Conservation (phyloP, 306 rosid species). For the Cucumis cinereus region DNA sequence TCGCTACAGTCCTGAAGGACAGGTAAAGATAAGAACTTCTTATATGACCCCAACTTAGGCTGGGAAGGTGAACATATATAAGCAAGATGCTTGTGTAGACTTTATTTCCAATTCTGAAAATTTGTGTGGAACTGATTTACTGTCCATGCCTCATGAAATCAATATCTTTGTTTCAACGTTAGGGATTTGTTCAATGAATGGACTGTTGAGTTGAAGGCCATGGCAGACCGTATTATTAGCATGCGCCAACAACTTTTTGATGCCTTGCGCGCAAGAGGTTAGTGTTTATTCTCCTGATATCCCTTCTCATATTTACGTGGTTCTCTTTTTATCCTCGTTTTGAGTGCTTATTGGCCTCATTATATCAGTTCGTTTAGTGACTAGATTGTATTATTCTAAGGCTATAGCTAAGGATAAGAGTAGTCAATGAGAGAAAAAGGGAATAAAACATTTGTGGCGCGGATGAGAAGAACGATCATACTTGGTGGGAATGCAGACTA, state of each 20-base stretch:
- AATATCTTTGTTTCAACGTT: neutral
- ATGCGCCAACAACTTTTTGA: slow-evolving; percentile 92
- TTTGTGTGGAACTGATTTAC: neutral
- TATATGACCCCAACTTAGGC: neutral
- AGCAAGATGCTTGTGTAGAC: neutral
- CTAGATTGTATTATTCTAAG: neutral
- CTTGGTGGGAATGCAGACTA: neutral
- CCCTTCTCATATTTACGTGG: neutral
- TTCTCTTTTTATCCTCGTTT: neutral
- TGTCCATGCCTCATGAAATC: neutral
- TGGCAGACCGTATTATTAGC: slow-evolving; percentile 94
- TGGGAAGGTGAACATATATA: neutral
- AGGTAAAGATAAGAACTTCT: slow-evolving; percentile 29
- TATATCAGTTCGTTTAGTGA: neutral
- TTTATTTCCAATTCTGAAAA: neutral
- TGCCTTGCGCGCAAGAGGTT: slow-evolving; percentile 68
- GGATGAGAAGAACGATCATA: neutral
- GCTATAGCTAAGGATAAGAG: neutral
- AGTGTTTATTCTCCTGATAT: slow-evolving; percentile 7
- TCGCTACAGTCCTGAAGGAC: slow-evolving; percentile 82
- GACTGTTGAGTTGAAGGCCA: slow-evolving; percentile 92
- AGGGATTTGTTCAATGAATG: slow-evolving; percentile 79
- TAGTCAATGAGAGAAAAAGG: neutral
- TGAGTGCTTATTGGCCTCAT: neutral
- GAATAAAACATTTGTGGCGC: neutral